Base-by-base conservation (phyloP, 192 early-diverging fungal genomes). In the Coemansia erecta region DNA sequence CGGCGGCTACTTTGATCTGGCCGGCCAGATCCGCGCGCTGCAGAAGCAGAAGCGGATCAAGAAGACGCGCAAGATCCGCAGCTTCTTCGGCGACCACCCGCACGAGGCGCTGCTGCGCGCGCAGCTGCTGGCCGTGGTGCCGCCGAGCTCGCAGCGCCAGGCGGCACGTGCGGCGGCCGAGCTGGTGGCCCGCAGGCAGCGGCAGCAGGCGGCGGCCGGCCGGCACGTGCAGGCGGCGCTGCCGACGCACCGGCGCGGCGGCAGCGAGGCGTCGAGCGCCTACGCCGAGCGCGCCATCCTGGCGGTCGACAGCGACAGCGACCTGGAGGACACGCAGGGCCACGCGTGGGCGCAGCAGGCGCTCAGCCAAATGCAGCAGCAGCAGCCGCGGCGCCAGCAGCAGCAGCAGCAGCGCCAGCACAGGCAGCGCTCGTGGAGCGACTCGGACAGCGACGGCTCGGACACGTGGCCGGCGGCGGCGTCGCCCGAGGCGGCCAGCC, bases 21-120 rank as follows among this genome's bases (percentile, higher is more conserved):
- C 53, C 19, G 62, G 65, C 39, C 78, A 81, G 6, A 63, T 75
- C 40, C 61, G 54, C 21, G 85, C 81, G 53, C 54, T 79, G 24
- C 66, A 82, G 24, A 86, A 86, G 70, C 85, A 87, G 70, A 60
- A 72, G 31, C 69, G 73, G 33, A 82, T 87, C 22, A 68, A 73
- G 40, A 86, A 86, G 73, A 83, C 85, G 21, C 85, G 84, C 54
- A 86, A 86, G 60, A 72, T 89, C 37, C 70, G 76, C 61, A 85
- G 83, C 47, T 89, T 89, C 72, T 89, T 89, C 79, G 87, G 87
- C 24, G 71, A 82, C 46, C 71, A 85, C 21, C 85, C 83, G 18
- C 68, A 83, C 13, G 72, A 72, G 33, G 84, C 86, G 24, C 72
- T 81, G 26, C 56, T 89, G 64, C 66, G 74, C 28, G 67, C 70